These are phyloP conservation scores for Verticillium isaacii DNA, from an alignment of 2,329 filamentous ascomycete genomes.

Conservation along the genomic window DNA sequence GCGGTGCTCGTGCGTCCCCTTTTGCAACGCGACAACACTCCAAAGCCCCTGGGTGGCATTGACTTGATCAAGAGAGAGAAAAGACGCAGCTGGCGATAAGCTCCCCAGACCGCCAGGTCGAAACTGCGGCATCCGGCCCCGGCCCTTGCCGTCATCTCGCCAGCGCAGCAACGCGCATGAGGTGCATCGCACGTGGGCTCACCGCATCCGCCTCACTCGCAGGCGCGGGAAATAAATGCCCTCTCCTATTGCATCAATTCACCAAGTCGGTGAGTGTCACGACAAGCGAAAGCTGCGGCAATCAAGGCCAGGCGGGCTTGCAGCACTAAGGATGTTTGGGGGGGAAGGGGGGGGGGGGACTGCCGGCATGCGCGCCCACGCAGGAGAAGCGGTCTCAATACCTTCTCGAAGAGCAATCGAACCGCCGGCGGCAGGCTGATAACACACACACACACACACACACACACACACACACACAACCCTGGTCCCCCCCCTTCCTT, in stretches of 20 bases:
- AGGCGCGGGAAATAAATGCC: neutral
- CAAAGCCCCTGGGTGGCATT: neutral
- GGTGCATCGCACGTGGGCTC: neutral
- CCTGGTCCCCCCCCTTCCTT: neutral
- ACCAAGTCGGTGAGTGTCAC: neutral
- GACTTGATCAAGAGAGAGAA: neutral
- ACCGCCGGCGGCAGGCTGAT: neutral
- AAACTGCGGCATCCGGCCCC: neutral
- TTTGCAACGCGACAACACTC: neutral
- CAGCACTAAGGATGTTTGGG: neutral
- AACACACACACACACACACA: neutral
- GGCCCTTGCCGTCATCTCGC: too few relatives aligned
- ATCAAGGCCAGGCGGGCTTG: neutral
- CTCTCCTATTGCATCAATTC: neutral
- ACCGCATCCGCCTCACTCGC: neutral
- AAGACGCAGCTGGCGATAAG: neutral
- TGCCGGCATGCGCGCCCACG: neutral
- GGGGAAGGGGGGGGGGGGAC: neutral
- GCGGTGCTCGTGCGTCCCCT: too few relatives aligned
- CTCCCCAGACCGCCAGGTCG: neutral
- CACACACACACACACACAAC: neutral
- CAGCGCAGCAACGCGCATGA: neutral
- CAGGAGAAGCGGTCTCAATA: neutral
- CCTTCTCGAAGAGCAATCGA: neutral
- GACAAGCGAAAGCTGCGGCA: neutral